Conservation (phyloP, 2,329 filamentous ascomycete species). For the Penicillium decumbens region DNA sequence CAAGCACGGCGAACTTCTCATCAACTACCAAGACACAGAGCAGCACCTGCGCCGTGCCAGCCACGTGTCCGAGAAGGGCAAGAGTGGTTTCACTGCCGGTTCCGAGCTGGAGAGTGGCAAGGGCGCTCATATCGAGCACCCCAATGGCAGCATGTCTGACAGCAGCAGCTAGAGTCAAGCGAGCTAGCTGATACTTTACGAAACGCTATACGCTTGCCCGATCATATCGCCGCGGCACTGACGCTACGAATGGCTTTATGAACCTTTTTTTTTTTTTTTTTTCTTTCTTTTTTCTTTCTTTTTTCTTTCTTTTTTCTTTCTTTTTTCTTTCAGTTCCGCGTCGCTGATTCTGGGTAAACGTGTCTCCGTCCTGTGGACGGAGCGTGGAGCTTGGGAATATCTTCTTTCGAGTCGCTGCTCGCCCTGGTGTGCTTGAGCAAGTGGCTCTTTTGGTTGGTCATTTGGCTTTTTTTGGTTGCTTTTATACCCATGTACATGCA, state of each 20-base stretch:
- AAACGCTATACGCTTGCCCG: background rate
- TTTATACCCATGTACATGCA: background rate
- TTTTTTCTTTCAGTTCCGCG: background rate
- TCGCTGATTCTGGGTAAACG: background rate
- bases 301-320: background rate
- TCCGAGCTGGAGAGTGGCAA: slow-evolving; percentile 19
- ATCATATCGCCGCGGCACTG: background rate
- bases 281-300: background rate
- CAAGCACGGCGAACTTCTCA: slow-evolving; percentile 53
- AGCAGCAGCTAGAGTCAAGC: slow-evolving; percentile 8
- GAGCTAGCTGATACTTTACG: background rate
- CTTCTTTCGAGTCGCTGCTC: background rate
- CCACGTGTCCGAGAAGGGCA: slow-evolving; percentile 19
- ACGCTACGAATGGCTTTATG: background rate
- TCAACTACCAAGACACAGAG: slow-evolving; percentile 46
- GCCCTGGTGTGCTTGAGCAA: background rate
- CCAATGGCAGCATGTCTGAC: slow-evolving; percentile 11
- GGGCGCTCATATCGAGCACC: slow-evolving; percentile 20
- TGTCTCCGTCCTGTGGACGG: background rate
- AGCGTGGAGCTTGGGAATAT: background rate
- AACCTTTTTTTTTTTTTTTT: background rate
- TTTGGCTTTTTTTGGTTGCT: background rate
- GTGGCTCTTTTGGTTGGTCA: background rate
- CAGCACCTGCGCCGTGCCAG: slow-evolving; percentile 32
- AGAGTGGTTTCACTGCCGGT: slow-evolving; percentile 1